Percentiles rank a stretch among this genome's conserved stretches.
These are phyloP conservation scores for Beauveria bassiana DNA, from an alignment of 2,329 filamentous ascomycete genomes.

Conservation along the genomic window DNA sequence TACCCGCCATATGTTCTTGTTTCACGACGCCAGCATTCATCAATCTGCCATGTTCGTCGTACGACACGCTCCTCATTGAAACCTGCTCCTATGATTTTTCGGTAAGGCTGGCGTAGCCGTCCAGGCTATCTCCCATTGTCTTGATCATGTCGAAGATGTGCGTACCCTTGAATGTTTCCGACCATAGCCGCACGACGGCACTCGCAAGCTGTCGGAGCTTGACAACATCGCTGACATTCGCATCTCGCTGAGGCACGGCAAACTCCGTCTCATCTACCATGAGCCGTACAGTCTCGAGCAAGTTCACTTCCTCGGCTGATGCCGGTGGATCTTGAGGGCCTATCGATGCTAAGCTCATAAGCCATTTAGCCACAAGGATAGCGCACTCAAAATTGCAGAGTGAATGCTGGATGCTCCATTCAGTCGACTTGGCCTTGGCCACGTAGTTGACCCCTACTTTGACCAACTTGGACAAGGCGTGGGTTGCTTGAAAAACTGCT, in stretches of 20 bases:
- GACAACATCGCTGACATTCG: slow-evolving; percentile 38
- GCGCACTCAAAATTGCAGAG: slow-evolving; percentile 56
- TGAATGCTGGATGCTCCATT: slow-evolving; percentile 58
- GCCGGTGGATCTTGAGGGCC: slow-evolving; percentile 41
- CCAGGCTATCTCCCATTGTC: slow-evolving; percentile 49
- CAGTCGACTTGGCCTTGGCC: slow-evolving; percentile 50
- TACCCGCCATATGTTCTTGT: not conserved
- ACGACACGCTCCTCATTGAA: not conserved
- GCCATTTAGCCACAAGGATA: slow-evolving; percentile 53
- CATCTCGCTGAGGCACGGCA: slow-evolving; percentile 44
- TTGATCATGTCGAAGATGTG: slow-evolving; percentile 55
- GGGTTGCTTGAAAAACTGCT: slow-evolving; percentile 60
- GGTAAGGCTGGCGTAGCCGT: slow-evolving; percentile 48
- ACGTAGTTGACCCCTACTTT: slow-evolving; percentile 57
- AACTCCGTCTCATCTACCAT: slow-evolving; percentile 58
- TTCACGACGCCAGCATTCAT: not conserved
- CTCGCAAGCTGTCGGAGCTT: slow-evolving; percentile 49
- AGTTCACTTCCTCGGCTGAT: slow-evolving; percentile 43
- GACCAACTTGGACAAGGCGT: slow-evolving; percentile 59
- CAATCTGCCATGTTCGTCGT: not conserved
- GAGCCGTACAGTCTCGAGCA: slow-evolving; percentile 48
- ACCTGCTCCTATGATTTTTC: slow-evolving; percentile 32
- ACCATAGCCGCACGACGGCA: slow-evolving; percentile 53
- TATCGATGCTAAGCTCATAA: slow-evolving; percentile 47
- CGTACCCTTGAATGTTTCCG: slow-evolving; percentile 53